Evolutionary conservation across 2,329 filamentous ascomycete genomes (phyloP).

Genomic region (Xylaria sp.): DNA sequence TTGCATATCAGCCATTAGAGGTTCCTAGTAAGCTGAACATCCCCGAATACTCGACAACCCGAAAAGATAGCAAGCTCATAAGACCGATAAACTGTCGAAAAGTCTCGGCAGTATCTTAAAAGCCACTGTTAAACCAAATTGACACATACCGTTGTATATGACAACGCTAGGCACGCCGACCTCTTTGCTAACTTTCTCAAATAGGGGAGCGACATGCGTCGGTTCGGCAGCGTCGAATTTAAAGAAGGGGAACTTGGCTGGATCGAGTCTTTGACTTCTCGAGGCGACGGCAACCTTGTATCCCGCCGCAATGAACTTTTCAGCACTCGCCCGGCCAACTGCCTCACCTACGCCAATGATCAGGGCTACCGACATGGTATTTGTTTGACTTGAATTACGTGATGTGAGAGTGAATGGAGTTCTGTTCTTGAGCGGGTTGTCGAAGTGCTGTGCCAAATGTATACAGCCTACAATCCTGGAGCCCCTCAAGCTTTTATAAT

Average conservation of each 20-base stretch:
- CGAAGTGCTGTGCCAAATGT: background rate
- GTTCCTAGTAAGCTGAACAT: background rate
- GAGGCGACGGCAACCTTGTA: conserved; percentile 39
- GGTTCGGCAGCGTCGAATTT: conserved; percentile 27
- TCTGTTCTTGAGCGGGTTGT: background rate
- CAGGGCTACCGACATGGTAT: conserved; percentile 33
- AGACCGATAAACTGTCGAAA: background rate
- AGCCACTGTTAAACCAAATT: background rate
- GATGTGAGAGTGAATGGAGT: background rate
- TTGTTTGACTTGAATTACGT: background rate
- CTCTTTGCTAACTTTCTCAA: conserved; percentile 25
- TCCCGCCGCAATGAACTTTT: conserved; percentile 34
- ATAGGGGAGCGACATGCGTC: conserved; percentile 30
- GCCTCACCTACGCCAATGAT: conserved; percentile 38
- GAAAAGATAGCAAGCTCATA: background rate
- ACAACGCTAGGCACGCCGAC: conserved; percentile 31
- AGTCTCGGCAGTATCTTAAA: background rate
- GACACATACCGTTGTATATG: conserved; percentile 27
- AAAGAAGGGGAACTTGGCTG: conserved; percentile 26
- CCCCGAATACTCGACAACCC: background rate
- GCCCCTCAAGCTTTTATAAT: background rate
- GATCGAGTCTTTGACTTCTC: conserved; percentile 32
- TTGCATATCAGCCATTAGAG: background rate
- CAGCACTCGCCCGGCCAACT: conserved; percentile 32
- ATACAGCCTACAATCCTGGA: background rate